Conservation (phyloP, 2,329 filamentous ascomycete genomes). For the Alternaria ethzedia region DNA sequence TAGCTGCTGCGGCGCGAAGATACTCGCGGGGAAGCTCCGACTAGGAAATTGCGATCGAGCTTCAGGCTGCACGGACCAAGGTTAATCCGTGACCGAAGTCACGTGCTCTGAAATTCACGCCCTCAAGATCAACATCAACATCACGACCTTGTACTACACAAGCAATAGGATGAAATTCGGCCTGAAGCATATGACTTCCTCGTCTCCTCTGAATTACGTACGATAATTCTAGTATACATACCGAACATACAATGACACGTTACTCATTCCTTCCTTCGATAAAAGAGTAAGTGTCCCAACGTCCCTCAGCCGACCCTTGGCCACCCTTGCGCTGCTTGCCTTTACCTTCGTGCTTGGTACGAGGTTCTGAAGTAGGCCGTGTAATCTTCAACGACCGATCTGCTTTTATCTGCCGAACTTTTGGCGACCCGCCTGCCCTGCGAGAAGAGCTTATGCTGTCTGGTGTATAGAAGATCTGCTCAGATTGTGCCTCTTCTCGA, state of each 20-base stretch:
- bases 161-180: not conserved
- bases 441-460: not conserved
- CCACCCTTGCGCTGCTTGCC: not conserved
- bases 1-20: constrained; percentile 21
- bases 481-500: not conserved
- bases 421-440: not conserved
- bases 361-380: not conserved
- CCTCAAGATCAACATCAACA: not conserved
- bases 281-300: constrained; percentile 3
- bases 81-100: constrained; percentile 17
- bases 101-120: constrained; percentile 10
- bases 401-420: not conserved
- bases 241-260: not conserved
- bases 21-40: constrained; percentile 28
- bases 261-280: not conserved
- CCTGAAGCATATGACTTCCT: not conserved
- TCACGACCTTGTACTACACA: not conserved
- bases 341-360: not conserved
- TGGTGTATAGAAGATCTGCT: not conserved
- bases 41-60: constrained; percentile 32
- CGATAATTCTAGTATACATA: not conserved
- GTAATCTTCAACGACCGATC: not conserved
- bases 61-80: constrained; percentile 24
- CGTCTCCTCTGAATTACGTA: not conserved
- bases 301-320: not conserved